phyloP scores from a whole-genome alignment of 352 stramenopile genomes.

The Globisporangium mamillatum region DNA sequence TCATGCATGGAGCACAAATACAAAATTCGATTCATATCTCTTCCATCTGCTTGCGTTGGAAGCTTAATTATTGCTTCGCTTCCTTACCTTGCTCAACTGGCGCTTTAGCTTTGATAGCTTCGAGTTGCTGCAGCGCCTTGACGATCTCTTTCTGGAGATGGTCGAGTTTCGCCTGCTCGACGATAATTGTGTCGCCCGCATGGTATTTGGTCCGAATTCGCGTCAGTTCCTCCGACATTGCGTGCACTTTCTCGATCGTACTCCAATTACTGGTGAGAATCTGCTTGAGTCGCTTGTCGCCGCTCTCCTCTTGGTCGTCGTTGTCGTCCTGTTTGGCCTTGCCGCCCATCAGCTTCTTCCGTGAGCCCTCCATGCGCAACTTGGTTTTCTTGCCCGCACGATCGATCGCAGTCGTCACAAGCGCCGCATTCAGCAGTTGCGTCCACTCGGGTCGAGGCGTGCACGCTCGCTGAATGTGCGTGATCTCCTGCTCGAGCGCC shows the following conservation, averaged over 20 bases:
- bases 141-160: constrained; percentile 57
- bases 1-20: not conserved
- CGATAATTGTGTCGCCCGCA: constrained; percentile 38
- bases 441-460: constrained; percentile 68
- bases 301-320: constrained; percentile 30
- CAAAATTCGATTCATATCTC: not conserved
- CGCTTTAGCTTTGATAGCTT: constrained; percentile 25
- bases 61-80: not conserved
- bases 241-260: constrained; percentile 62
- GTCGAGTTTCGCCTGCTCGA: constrained; percentile 56
- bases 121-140: constrained; percentile 49
- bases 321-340: constrained; percentile 4
- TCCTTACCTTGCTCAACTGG: not conserved
- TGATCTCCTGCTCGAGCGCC: constrained; percentile 33
- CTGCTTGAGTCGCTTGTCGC: constrained; percentile 32
- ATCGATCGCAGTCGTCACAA: constrained; percentile 56
- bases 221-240: constrained; percentile 45
- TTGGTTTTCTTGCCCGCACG: constrained; percentile 31
- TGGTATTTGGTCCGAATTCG: constrained; percentile 52
- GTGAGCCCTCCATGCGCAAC: constrained; percentile 27
- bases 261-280: constrained; percentile 60
- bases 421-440: constrained; percentile 48
- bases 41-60: not conserved
- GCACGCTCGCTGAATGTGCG: constrained; percentile 46
- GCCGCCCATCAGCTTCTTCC: constrained; percentile 15